Conservation (phyloP, 371 early-diverging fungal genomes). For the Mycotypha africana region DNA sequence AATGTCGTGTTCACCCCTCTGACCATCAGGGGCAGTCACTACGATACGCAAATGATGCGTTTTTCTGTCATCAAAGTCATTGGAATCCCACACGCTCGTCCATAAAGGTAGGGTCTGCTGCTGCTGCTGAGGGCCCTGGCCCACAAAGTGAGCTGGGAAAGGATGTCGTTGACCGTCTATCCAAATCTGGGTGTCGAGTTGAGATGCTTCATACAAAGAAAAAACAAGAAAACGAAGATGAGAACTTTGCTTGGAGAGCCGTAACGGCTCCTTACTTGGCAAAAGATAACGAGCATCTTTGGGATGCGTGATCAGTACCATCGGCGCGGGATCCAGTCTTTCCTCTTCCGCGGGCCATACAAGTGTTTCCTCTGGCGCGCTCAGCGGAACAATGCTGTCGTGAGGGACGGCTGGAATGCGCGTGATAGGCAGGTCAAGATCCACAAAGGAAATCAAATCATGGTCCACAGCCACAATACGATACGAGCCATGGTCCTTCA, state of each 20-base stretch:
- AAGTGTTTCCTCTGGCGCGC: constrained; percentile 8
- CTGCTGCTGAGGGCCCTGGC: constrained; percentile 4
- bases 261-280: constrained; percentile 67
- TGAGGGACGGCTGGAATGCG: constrained; percentile 38
- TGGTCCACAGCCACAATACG: constrained; percentile 85
- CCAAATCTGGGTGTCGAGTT: constrained; percentile 48
- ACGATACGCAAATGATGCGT: constrained; percentile 58
- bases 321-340: constrained; percentile 49
- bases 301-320: constrained; percentile 84
- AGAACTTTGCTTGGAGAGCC: constrained; percentile 48
- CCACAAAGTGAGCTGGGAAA: constrained; percentile 35
- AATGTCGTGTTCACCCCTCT: constrained; percentile 27
- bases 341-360: constrained; percentile 5
- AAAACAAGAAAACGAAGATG: constrained; percentile 77
- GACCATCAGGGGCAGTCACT: constrained; percentile 52
- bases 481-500: constrained; percentile 80
- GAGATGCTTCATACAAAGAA: constrained; percentile 28
- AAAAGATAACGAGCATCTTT: constrained; percentile 77
- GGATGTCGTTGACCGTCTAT: constrained; percentile 39
- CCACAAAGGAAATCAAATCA: constrained; percentile 80
- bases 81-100: constrained; percentile 67
- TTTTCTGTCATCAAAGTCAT: constrained; percentile 53
- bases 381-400: constrained; percentile 4
- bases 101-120: constrained; percentile 62
- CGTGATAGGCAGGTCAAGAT: constrained; percentile 56